Evolutionary conservation across 148 eudicot species (phyloP).

Genomic region (Rhododendron kiyosumense): DNA sequence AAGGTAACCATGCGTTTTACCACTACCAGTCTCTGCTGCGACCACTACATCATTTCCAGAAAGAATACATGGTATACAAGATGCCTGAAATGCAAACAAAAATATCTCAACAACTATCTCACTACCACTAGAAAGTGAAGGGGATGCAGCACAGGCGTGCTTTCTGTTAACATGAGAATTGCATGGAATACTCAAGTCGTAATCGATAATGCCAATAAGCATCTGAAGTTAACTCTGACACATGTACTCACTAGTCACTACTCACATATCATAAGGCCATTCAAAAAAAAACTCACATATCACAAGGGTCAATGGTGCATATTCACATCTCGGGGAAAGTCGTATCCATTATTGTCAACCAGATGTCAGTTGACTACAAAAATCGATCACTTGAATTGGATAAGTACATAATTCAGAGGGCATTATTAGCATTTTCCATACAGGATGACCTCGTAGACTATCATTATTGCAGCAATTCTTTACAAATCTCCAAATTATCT

Average conservation of each 20-base stretch:
- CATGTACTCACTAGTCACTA: too few species aligned
- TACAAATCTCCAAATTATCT: background rate
- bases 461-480: background rate
- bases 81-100: slow-evolving; percentile 60
- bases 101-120: background rate
- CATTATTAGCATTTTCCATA: background rate
- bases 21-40: slow-evolving; percentile 97
- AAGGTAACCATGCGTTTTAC: slow-evolving; percentile 88
- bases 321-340: background rate
- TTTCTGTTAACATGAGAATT: background rate
- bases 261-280: background rate
- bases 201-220: background rate
- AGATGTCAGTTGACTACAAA: background rate
- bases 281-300: background rate
- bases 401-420: background rate
- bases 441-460: background rate
- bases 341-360: background rate
- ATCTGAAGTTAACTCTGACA: background rate
- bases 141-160: background rate
- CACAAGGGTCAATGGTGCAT: background rate
- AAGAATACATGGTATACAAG: slow-evolving; percentile 76
- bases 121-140: background rate
- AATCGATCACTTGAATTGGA: background rate
- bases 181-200: background rate
- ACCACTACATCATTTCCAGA: slow-evolving; percentile 71